Evolutionary conservation across 129 eudicot species (phyloP).

Genomic region (Dittrichia graveolens): DNA sequence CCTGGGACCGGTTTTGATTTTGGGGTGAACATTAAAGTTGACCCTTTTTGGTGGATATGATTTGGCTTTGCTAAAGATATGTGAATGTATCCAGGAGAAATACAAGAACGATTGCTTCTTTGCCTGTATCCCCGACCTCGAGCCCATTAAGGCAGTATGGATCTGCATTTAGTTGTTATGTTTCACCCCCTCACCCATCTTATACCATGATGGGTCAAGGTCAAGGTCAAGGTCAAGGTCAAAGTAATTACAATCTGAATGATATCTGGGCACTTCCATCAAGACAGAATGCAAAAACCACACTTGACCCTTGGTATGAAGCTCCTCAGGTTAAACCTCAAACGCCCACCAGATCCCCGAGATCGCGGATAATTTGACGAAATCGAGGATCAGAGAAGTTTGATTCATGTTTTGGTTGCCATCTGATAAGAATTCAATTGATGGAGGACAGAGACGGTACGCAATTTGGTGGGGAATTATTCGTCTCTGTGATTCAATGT

Average conservation of each 20-base stretch:
- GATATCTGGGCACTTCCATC: conserved; percentile 44
- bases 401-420: conserved; percentile 10
- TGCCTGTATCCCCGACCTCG: conserved; percentile 90
- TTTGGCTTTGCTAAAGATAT: conserved; percentile 20
- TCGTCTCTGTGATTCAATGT: conserved; percentile 31
- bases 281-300: conserved; percentile 48
- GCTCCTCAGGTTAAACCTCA: conserved; percentile 57
- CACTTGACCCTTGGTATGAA: conserved; percentile 67
- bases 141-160: conserved; percentile 72
- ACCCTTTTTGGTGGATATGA: conserved; percentile 5
- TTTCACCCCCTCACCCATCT: conserved; percentile 83
- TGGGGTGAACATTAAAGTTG: background rate
- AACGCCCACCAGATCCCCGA: conserved; percentile 58
- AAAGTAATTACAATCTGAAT: conserved; percentile 34
- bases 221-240: conserved; percentile 35
- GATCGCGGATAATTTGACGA: conserved; percentile 38
- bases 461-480: background rate
- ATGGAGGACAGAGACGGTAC: conserved; percentile 3
- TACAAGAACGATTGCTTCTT: conserved; percentile 65
- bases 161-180: conserved; percentile 50
- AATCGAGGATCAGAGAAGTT: conserved; percentile 13
- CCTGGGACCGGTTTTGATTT: background rate
- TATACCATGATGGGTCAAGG: conserved; percentile 58
- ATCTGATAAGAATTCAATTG: conserved; percentile 5
- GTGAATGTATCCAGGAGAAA: conserved; percentile 50